phyloP scores from a whole-genome alignment of 2,329 filamentous ascomycete species.

The Colletotrichum tofieldiae region DNA sequence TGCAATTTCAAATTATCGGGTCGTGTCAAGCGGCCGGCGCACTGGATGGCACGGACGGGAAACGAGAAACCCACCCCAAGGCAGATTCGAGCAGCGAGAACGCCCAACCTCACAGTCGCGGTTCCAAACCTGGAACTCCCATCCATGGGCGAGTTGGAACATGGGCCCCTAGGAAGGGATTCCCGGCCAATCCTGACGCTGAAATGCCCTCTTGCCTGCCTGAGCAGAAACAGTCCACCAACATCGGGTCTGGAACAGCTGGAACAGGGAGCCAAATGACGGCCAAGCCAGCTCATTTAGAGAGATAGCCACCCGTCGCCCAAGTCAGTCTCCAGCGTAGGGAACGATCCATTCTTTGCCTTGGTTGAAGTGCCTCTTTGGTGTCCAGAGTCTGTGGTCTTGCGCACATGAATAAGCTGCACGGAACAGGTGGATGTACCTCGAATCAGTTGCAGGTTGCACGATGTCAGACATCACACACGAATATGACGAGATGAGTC shows the following conservation, averaged over 20 bases:
- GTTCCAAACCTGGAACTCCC: conserved; percentile 8
- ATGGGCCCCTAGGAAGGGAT: conserved; percentile 12
- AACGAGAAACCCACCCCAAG: conserved; percentile 35
- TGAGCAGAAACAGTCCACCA: conserved; percentile 13
- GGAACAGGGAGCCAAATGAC: conserved; percentile 14
- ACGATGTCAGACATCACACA: neutral
- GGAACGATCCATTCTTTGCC: neutral
- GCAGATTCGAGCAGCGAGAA: conserved; percentile 39
- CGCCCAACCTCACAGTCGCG: conserved; percentile 26
- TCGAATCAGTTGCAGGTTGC: neutral
- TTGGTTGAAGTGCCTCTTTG: neutral
- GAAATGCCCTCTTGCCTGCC: neutral
- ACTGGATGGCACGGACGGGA: conserved; percentile 28
- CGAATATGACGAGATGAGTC: neutral
- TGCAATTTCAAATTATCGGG: conserved; percentile 41
- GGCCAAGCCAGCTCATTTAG: conserved; percentile 16
- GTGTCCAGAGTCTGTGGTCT: neutral
- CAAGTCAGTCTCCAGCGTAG: too few species aligned
- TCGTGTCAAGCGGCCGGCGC: conserved; percentile 17
- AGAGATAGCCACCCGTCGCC: conserved; percentile 6
- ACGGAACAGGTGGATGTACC: neutral
- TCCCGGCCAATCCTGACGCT: conserved; percentile 5
- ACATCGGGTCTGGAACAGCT: conserved; percentile 6
- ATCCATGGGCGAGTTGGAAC: conserved; percentile 16
- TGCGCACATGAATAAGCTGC: neutral